Evolutionary conservation across 73 alveolate genomes (phyloP).

Genomic region (Paramecium bursaria): DNA sequence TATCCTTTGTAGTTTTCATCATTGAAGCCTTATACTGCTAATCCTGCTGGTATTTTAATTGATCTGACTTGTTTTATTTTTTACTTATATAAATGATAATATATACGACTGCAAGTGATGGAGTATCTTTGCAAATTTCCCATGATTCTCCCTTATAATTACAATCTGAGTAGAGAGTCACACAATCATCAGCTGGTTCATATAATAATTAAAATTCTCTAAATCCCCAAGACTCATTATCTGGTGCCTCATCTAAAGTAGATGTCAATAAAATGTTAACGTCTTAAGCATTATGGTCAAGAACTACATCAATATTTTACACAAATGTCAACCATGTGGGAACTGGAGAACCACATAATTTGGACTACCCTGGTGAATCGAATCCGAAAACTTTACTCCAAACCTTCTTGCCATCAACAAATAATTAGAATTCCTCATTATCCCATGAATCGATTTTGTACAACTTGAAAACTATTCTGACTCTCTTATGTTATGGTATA

Average conservation of each 20-base stretch:
- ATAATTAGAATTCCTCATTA: slow-evolving; percentile 41
- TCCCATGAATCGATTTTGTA: slow-evolving; percentile 59
- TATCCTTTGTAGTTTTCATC: slow-evolving; percentile 49
- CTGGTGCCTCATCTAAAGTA: slow-evolving; percentile 37
- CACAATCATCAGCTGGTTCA: slow-evolving; percentile 51
- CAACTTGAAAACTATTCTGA: slow-evolving; percentile 22
- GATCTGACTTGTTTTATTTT: slow-evolving; percentile 22
- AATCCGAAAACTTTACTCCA: slow-evolving; percentile 30
- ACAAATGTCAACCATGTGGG: slow-evolving; percentile 48
- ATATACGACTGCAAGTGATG: slow-evolving; percentile 29
- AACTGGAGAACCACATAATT: slow-evolving; percentile 53
- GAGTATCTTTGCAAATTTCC: slow-evolving; percentile 49
- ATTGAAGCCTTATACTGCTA: slow-evolving; percentile 39
- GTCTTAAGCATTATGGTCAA: slow-evolving; percentile 11
- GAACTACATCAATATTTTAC: slow-evolving; percentile 2
- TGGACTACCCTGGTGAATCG: slow-evolving; percentile 54
- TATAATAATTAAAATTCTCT: slow-evolving; percentile 49
- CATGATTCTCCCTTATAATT: slow-evolving; percentile 17
- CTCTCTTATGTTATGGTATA: slow-evolving; percentile 8
- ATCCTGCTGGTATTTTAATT: slow-evolving; percentile 41
- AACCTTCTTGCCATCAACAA: slow-evolving; percentile 33
- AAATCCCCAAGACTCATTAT: slow-evolving; percentile 61
- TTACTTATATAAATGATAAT: not conserved
- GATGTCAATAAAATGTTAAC: slow-evolving; percentile 4
- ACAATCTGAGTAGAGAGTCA: slow-evolving; percentile 50